Conservation (phyloP, 2,329 filamentous ascomycete genomes). For the Fusarium protoensiforme region DNA sequence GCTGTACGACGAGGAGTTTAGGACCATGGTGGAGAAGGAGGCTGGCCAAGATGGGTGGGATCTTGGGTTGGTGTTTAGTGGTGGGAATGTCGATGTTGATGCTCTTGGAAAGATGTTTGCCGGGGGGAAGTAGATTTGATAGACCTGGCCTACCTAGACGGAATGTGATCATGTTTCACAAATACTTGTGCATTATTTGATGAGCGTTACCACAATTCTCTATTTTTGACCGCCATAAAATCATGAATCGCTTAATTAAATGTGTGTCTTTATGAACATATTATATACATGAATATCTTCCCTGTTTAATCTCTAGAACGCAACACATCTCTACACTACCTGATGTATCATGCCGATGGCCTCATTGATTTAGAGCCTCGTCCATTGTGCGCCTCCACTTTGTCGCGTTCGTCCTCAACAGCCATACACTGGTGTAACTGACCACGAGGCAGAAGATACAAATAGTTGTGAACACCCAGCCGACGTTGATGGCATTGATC, state of each 20-base stretch:
- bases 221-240: background rate
- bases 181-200: background rate
- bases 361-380: slow-evolving; percentile 49
- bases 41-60: slow-evolving; percentile 81
- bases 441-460: slow-evolving; percentile 66
- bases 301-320: background rate
- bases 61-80: slow-evolving; percentile 69
- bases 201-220: background rate
- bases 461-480: slow-evolving; percentile 77
- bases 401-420: slow-evolving; percentile 69
- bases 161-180: background rate
- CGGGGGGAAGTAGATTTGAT: slow-evolving; percentile 16
- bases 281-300: background rate
- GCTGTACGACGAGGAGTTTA: slow-evolving; percentile 87
- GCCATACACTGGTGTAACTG: slow-evolving; percentile 67
- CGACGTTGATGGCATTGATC: slow-evolving; percentile 76
- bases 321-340: background rate
- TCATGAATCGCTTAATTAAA: background rate
- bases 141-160: background rate
- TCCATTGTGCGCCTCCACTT: slow-evolving; percentile 75
- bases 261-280: background rate
- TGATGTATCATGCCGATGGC: background rate
- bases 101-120: slow-evolving; percentile 63
- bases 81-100: slow-evolving; percentile 69
- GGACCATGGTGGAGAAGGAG: slow-evolving; percentile 74